These are phyloP conservation scores for Pseudopithomyces chartarum DNA, from an alignment of 2,329 filamentous ascomycete genomes.

Conservation along the genomic window DNA sequence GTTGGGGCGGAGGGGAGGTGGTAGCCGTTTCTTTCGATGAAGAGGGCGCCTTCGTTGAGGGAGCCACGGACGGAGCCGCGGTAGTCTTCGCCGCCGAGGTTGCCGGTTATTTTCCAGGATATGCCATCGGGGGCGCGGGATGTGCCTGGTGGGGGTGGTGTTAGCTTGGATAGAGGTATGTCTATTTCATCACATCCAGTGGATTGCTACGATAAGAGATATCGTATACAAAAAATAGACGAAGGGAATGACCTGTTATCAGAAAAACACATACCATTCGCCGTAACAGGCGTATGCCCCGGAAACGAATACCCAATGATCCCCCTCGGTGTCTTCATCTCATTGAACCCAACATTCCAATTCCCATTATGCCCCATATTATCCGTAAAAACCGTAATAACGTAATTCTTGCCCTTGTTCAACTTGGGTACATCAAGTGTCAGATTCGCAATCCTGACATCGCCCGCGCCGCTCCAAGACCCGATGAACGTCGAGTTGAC, in stretches of 20 bases:
- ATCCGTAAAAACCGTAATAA: conserved; percentile 72
- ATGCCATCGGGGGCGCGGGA: conserved; percentile 43
- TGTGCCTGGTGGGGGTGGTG: not conserved
- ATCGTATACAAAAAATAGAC: too few relatives aligned
- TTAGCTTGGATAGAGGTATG: too few relatives aligned
- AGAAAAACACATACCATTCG: not conserved
- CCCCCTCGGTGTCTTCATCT: conserved; percentile 65
- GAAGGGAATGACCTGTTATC: too few relatives aligned
- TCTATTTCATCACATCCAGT: too few relatives aligned
- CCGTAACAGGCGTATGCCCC: conserved; percentile 46
- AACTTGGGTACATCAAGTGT: conserved; percentile 62
- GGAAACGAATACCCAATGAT: conserved; percentile 63
- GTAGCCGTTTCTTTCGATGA: conserved; percentile 65
- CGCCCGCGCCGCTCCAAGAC: conserved; percentile 63
- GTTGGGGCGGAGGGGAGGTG: conserved; percentile 56
- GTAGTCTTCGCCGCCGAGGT: conserved; percentile 67
- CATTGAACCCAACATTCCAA: conserved; percentile 52
- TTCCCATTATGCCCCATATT: conserved; percentile 73
- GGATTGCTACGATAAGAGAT: too few relatives aligned
- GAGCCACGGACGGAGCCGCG: conserved; percentile 63
- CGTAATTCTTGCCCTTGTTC: conserved; percentile 56
- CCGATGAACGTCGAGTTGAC: conserved; percentile 66
- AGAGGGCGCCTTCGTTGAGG: conserved; percentile 68
- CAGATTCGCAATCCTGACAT: conserved; percentile 54
- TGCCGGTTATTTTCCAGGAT: conserved; percentile 69